Conservation (phyloP, 73 alveolate genomes). For the Paramecium biaurelia region DNA sequence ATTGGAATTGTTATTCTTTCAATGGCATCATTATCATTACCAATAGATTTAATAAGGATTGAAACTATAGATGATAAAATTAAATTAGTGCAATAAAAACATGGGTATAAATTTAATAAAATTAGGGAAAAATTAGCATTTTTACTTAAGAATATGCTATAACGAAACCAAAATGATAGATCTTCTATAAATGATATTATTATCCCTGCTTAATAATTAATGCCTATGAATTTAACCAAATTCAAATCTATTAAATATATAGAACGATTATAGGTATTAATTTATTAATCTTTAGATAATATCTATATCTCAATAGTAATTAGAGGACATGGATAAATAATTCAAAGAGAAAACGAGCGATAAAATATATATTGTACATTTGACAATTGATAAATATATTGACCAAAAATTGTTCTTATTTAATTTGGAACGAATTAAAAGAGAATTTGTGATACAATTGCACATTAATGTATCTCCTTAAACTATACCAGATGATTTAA, state of each 20-base stretch:
- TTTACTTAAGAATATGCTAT: neutral
- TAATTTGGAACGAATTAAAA: constrained; percentile 1
- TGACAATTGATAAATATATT: neutral
- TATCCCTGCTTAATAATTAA: neutral
- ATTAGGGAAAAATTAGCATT: neutral
- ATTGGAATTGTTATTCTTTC: neutral
- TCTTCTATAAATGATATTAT: neutral
- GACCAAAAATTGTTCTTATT: neutral
- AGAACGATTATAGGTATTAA: neutral
- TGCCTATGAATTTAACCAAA: constrained; percentile 15
- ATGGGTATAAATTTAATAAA: neutral
- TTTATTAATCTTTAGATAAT: neutral
- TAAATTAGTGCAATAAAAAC: neutral
- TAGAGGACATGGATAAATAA: neutral
- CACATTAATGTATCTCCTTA: neutral
- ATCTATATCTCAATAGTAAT: neutral
- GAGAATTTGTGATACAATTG: neutral
- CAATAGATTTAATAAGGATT: neutral
- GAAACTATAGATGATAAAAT: neutral
- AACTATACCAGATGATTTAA: neutral
- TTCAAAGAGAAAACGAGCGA: neutral
- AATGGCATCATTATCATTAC: neutral
- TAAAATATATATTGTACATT: neutral
- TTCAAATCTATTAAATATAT: neutral
- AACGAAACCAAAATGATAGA: neutral